phyloP scores from a whole-genome alignment of 176 grass and related monocot species.

The Saccharum spontaneum region DNA sequence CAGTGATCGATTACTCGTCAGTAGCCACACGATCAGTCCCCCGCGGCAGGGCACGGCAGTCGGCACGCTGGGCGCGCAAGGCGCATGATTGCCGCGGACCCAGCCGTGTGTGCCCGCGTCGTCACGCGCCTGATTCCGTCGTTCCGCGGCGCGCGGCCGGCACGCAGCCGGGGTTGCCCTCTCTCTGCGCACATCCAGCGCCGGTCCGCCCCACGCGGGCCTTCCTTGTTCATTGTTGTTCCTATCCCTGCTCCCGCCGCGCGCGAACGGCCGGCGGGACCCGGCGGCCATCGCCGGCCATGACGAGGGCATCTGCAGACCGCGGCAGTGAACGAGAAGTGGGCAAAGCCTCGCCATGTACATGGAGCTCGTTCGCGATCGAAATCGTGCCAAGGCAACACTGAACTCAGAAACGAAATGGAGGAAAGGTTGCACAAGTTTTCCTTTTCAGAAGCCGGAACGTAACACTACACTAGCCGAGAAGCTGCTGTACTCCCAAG shows the following conservation, averaged over 20 bases:
- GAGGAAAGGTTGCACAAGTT: not conserved
- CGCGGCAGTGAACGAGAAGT: not conserved
- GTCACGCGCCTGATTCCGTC: too few relatives aligned
- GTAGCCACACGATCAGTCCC: not conserved
- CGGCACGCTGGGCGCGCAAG: not conserved
- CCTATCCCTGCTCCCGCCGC: not conserved
- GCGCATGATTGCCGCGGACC: slow-evolving; percentile 16
- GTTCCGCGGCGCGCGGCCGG: not conserved
- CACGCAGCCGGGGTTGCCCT: not conserved
- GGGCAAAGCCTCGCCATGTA: not conserved
- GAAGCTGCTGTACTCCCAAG: not conserved
- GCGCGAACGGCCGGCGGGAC: not conserved
- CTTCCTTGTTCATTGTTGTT: not conserved
- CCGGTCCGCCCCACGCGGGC: not conserved
- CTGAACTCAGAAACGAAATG: not conserved
- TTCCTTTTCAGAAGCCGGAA: not conserved
- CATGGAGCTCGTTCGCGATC: not conserved
- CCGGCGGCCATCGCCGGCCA: not conserved
- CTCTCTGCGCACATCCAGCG: not conserved
- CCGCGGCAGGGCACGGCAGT: not conserved
- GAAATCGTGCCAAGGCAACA: not conserved
- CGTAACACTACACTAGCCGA: not conserved
- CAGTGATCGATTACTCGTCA: not conserved
- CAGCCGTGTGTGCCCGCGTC: not conserved
- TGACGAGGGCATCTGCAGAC: not conserved